phyloP scores from a whole-genome alignment of 352 stramenopile genomes.

The Saprolegnia parasitica region DNA sequence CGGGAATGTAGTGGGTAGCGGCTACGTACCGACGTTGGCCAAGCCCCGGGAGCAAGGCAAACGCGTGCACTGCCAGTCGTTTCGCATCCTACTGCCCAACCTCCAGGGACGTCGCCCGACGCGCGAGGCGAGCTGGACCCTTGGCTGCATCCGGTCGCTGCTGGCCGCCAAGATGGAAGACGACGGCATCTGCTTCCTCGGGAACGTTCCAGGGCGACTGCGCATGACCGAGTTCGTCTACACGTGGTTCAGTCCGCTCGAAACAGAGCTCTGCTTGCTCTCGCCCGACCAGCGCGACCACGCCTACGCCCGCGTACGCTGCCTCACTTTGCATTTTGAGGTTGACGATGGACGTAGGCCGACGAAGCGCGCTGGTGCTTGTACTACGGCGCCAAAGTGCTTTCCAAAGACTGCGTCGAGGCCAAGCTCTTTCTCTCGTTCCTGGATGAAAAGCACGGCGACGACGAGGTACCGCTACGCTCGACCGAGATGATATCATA shows the following conservation, averaged over 20 bases:
- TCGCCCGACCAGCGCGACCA: conserved; percentile 24
- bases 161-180: conserved; percentile 85
- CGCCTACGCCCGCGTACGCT: conserved; percentile 10
- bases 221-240: conserved; percentile 93
- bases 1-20: neutral
- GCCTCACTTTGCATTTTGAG: conserved; percentile 27
- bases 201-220: conserved; percentile 49
- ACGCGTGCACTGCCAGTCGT: conserved; percentile 81
- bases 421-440: conserved; percentile 88
- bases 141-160: conserved; percentile 87
- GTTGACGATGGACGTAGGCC: conserved; percentile 35
- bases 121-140: conserved; percentile 74
- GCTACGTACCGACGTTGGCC: neutral
- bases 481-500: no score
- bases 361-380: conserved; percentile 90
- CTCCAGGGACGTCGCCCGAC: conserved; percentile 74
- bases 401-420: conserved; percentile 84
- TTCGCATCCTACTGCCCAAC: conserved; percentile 88
- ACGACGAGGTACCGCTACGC: conserved; percentile 56
- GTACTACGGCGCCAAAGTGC: conserved; percentile 90
- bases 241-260: conserved; percentile 82
- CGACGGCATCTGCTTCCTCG: conserved; percentile 61
- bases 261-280: neutral
- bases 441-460: conserved; percentile 89
- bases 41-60: conserved; percentile 10